Conservation (phyloP, 78 protist genomes). For the Dictyostelium brefeldianum region DNA sequence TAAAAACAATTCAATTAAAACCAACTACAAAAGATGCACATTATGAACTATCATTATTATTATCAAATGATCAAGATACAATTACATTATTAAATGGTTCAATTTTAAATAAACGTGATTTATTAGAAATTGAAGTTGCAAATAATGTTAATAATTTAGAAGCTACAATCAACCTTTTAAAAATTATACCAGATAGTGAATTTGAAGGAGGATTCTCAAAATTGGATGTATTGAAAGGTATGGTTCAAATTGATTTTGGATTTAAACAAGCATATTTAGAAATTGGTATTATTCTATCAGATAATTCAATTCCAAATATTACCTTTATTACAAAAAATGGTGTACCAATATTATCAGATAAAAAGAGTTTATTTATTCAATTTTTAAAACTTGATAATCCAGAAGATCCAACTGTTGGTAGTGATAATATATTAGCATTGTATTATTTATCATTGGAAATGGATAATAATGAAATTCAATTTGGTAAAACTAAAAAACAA, state of each 20-base stretch:
- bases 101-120: neutral
- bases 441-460: conserved; percentile 4
- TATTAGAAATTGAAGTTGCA: neutral
- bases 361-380: neutral
- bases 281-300: neutral
- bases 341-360: neutral
- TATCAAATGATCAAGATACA: neutral
- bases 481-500: neutral
- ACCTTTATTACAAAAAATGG: neutral
- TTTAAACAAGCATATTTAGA: neutral
- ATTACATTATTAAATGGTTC: neutral
- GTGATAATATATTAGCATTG: neutral
- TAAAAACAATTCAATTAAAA: neutral
- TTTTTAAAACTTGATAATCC: too few relatives aligned
- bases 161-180: too few relatives aligned
- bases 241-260: neutral
- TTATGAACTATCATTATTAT: neutral
- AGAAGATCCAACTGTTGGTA: too few relatives aligned
- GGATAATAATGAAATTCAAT: neutral
- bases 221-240: neutral
- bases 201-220: neutral
- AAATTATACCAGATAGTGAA: neutral
- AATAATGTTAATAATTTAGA: neutral
- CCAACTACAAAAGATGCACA: neutral
- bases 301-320: neutral